Base-by-base conservation (phyloP, 2,329 filamentous ascomycete genomes). In the Fonsecaea pedrosoi region DNA sequence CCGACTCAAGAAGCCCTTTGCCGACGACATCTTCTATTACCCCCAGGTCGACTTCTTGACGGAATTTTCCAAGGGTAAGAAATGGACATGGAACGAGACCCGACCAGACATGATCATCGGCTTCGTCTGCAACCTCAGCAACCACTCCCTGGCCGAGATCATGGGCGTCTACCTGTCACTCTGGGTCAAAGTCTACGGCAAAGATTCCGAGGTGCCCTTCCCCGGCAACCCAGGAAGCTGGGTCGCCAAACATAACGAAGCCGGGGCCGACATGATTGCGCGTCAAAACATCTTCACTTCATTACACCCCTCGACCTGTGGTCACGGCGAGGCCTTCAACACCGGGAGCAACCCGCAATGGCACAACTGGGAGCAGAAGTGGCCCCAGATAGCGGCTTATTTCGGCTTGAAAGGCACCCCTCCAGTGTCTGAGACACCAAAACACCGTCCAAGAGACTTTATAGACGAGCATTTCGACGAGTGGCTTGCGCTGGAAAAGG, bases 51-150 rank as follows among this genome's bases (percentile, higher is more conserved):
- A 74, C 42, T 58, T 72, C 1, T 71, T 77, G 0, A 61, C 50
- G 4, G 18, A 42, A 45, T 63, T 67, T 15, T 75, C 72, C 65
- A 69, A 70, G 54, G 70, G 57, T n/a, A 75, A 71, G 69, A 67
- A n/a, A 8, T 80, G 71, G 78, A 79, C 73, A 30, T 78, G 74
- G 74, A 74, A 74, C 2, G 78, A 79, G 60, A 75, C 79, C 18
- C 75, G 73, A 21, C 75, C 74, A 7, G 74, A 76, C 61, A 71
- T 72, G 13, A 72, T 77, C 18, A 64, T 77, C 34, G 75, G 75
- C 0, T 78, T 77, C 50, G 73, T 74, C 2, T 75, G 75, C 0
- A 74, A 74, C 38, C 72, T 70, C 12, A 76, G 74, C 10, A 67
- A 69, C 5, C 76, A 73, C 56, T 74, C 71, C 15, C 58, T 77